Evolutionary conservation across 371 early-diverging fungal species (phyloP), one percentile per base, ranked within the genome.

Genomic region (Nematocida ausubeli): DNA sequence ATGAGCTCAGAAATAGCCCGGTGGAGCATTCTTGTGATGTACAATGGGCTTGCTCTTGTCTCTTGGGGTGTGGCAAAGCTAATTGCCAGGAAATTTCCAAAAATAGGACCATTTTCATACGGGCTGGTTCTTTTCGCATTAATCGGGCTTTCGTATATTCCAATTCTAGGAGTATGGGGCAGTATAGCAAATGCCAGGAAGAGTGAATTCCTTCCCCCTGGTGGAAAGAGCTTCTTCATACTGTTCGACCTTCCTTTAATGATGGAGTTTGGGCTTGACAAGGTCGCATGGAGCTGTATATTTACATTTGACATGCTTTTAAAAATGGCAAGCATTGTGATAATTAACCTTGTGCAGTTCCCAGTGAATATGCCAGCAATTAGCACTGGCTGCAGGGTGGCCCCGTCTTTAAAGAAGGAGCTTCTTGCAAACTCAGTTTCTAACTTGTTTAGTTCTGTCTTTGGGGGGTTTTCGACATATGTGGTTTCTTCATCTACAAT

Each of bases 401-500:
- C 19, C 9, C 19, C 32, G 7, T n/a, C 22, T 4, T 9, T 66
- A 32, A 67, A 51, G 52, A 75, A 75, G 47, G 78, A 75, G 47
- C 58, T 75, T 14, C 56, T 65, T 0, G 50, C 52, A 28, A 64
- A 75, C 26, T 67, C 56, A 39, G 24, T 75, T n/a, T 34, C 66
- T 22, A 75, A 75, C 35, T n/a, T 24, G 14, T 0, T 32, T 5
- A 14, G 73, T 35, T 24, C 28, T 14, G 44, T 75, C 19, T n/a
- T 28, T 1, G 78, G 78, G 28, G 55, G 66, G 3, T 64, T 55
- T 37, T 55, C 78, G 6, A 66, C 65, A 19, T 75, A 75, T 34
- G 9, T 75, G 9, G 28, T 75, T 14, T 75, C 78, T 44, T 75
- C 78, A 22, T 75, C 78, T 34, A 75, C 78, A 1, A 75, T 75